phyloP scores from a whole-genome alignment of 2,329 filamentous ascomycete genomes.

The Colletotrichum neosansevieriae region DNA sequence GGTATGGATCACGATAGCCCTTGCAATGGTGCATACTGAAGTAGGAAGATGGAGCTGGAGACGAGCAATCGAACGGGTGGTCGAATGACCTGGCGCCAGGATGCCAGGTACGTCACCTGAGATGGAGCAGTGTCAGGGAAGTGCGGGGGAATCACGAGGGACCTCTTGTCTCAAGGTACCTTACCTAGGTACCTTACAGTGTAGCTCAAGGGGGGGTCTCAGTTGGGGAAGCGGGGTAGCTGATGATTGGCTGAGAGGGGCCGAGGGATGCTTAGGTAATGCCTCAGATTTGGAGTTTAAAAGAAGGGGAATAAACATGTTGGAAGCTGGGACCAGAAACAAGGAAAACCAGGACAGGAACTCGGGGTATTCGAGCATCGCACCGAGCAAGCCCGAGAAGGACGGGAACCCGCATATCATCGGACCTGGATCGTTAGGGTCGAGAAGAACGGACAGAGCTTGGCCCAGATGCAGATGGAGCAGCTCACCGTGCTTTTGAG shows the following conservation, averaged over 20 bases:
- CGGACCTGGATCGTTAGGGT: no score
- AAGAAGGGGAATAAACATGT: no score
- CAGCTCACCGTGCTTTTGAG: no score
- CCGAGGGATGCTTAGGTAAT: constrained; percentile 17
- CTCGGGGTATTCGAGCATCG: no score
- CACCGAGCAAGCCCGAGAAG: no score
- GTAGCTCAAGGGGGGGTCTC: no score
- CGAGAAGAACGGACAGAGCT: no score
- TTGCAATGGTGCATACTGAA: not conserved
- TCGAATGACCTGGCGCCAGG: constrained; percentile 12
- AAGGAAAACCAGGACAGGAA: no score
- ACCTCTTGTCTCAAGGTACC: not conserved
- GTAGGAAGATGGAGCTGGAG: not conserved
- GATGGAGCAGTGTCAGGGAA: constrained; percentile 37
- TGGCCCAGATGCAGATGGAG: no score
- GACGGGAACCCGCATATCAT: no score
- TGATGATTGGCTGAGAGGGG: not conserved
- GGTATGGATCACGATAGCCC: constrained; percentile 10
- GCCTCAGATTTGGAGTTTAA: constrained; percentile 28
- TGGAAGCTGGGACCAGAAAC: no score
- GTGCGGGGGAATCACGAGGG: constrained; percentile 39
- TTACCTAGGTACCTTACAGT: no score
- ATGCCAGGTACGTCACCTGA: constrained; percentile 35
- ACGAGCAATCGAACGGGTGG: not conserved
- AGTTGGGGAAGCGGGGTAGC: constrained; percentile 31